A percentile compares a stretch with the other conserved stretches of the same genome.
Conservation (phyloP, 208 protist species). For the Trypanosoma brucei region DNA sequence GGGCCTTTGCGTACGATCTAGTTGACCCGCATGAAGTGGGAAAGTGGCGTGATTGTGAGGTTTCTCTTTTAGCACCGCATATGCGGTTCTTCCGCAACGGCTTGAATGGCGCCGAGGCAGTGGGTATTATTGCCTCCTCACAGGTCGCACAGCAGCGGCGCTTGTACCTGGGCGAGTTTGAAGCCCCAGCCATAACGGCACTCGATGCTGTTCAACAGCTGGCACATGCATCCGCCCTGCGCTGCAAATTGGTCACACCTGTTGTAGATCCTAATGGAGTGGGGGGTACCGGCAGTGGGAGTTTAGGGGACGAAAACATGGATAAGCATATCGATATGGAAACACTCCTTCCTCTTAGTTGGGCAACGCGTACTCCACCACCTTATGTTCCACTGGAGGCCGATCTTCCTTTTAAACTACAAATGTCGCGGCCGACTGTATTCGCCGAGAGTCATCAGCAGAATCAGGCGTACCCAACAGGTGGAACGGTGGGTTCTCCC, state of each 20-base stretch:
- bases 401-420: conserved; percentile 79
- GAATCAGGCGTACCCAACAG: conserved; percentile 41
- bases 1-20: conserved; percentile 65
- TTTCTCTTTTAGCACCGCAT: conserved; percentile 67
- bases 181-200: conserved; percentile 73
- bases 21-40: conserved; percentile 43
- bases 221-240: conserved; percentile 58
- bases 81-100: conserved; percentile 38
- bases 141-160: conserved; percentile 75
- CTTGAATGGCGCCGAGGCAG: conserved; percentile 46
- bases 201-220: conserved; percentile 81
- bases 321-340: conserved; percentile 37
- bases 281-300: background rate
- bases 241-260: conserved; percentile 47
- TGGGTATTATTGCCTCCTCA: conserved; percentile 67
- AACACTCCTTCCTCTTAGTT: conserved; percentile 69
- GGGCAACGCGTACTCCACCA: conserved; percentile 72
- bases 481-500: conserved; percentile 69
- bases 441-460: conserved; percentile 21
- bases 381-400: conserved; percentile 82
- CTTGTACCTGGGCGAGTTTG: conserved; percentile 84
- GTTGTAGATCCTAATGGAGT: conserved; percentile 3
- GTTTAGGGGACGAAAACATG: conserved; percentile 12
- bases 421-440: conserved; percentile 68
- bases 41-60: conserved; percentile 47